Base-by-base conservation (phyloP, 768 basidiomycete species). In the Rhodotorula kratochvilovae region DNA sequence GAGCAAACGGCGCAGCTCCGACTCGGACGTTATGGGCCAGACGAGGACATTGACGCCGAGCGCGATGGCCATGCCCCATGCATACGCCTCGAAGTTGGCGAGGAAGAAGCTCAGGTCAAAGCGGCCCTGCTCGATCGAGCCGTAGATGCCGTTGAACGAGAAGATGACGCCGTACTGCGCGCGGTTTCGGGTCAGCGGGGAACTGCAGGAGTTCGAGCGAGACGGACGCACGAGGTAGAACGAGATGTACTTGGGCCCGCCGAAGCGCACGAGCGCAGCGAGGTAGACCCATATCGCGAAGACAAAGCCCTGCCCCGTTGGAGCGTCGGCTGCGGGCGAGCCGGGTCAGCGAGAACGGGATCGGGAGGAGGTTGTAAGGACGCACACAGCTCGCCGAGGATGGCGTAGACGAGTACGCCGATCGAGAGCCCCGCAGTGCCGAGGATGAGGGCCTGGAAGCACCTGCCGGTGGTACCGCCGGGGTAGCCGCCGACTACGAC, bases 401-500 rank as follows among this genome's bases (percentile, higher is more conserved):
- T 74, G 11, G 77, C 71, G 63, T 79, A 80, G 62, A 70, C 64
- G 13, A 77, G 46, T 2, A 64, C 64, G 4, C 77, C 77, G 11
- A 74, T 19, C 4, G n/a, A 56, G 19, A 77, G 35, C 5, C 77
- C 77, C 8, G 72, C 64, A 3, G 31, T 54, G 1, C 77, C 79
- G 33, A 77, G 66, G 6, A 67, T 35, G 25, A 71, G 43, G 1
- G 76, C 73, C 66, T 79, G 75, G 39, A 77, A 42, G 63, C 64
- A 74, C 23, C 68, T 68, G 12, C 76, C 72, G 16, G 69, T 60
- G 78, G 87, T 87, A 75, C 82, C 83, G 76, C 96, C 89, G 79
- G 97, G 87, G 84, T 91, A 90, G 83, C 96, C 88, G 79, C 96
- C 85, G 76, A 89, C 82, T 75, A 85, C 82, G 72, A 97, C 85